Conservation (phyloP, 805 yeast genomes). For the Nakazawaea ishiwadae region DNA sequence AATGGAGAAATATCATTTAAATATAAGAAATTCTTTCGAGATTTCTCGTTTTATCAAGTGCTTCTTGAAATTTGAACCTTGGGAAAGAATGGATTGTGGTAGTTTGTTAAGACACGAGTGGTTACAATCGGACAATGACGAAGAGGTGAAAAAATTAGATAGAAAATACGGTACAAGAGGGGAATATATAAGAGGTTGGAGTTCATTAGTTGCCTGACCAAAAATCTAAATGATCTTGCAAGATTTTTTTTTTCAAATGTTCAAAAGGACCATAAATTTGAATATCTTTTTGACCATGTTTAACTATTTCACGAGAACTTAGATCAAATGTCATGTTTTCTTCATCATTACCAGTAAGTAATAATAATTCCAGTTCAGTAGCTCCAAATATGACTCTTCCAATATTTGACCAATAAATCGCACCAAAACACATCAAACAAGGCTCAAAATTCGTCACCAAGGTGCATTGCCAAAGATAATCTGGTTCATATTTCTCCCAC, state of each 20-base stretch:
- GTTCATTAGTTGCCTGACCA: constrained; percentile 16
- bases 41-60: constrained; percentile 43
- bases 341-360: constrained; percentile 20
- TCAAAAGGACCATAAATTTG: constrained; percentile 22
- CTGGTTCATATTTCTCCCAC: constrained; percentile 17
- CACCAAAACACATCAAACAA: constrained; percentile 26
- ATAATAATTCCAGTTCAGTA: constrained; percentile 17
- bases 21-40: constrained; percentile 31
- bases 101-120: constrained; percentile 51
- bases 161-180: constrained; percentile 26
- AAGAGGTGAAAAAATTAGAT: constrained; percentile 17
- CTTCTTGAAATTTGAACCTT: constrained; percentile 46
- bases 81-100: constrained; percentile 49
- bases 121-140: constrained; percentile 29
- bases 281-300: constrained; percentile 23
- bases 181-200: constrained; percentile 28
- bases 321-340: constrained; percentile 25
- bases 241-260: constrained; percentile 18
- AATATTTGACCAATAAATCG: constrained; percentile 24
- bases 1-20: constrained; percentile 44
- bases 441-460: constrained; percentile 27
- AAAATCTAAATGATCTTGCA: constrained; percentile 21
- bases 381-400: constrained; percentile 24
- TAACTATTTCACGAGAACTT: constrained; percentile 18
- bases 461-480: constrained; percentile 23